phyloP scores from a whole-genome alignment of 345 rosid species.

The Arabis alpina region DNA sequence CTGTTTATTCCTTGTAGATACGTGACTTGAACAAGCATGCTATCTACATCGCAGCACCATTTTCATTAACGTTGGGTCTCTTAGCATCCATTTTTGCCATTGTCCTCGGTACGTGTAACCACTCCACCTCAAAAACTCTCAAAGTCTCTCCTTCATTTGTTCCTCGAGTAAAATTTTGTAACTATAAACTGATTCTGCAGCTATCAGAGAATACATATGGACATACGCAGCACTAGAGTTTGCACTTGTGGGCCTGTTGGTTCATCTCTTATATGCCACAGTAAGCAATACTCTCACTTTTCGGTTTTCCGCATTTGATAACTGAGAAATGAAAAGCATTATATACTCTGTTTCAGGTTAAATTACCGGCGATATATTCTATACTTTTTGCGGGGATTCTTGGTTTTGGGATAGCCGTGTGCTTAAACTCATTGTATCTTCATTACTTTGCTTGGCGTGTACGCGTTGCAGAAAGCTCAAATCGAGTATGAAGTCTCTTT shows the following conservation, averaged over 20 bases:
- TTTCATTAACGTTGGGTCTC: constrained; percentile 72
- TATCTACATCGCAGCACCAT: constrained; percentile 77
- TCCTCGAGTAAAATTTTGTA: not conserved
- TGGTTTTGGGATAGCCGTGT: constrained; percentile 78
- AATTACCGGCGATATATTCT: constrained; percentile 59
- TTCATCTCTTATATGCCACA: constrained; percentile 63
- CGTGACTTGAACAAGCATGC: constrained; percentile 72
- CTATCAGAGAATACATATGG: constrained; percentile 92
- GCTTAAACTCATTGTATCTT: constrained; percentile 75
- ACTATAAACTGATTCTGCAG: constrained; percentile 51
- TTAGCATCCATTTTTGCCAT: constrained; percentile 76
- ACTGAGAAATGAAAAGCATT: not conserved
- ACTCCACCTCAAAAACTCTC: constrained; percentile 19
- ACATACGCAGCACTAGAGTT: constrained; percentile 92
- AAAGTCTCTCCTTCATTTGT: constrained; percentile 12
- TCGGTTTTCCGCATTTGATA: not conserved
- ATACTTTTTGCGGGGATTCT: constrained; percentile 68
- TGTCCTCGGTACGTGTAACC: constrained; percentile 59
- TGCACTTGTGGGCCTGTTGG: constrained; percentile 67
- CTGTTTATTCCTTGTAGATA: constrained; percentile 50
- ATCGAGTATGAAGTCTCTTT: constrained; percentile 51
- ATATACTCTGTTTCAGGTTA: constrained; percentile 58
- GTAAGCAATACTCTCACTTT: constrained; percentile 50
- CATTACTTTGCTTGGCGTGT: constrained; percentile 63
- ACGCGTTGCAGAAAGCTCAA: constrained; percentile 49